Percentiles rank a stretch among this genome's conserved stretches.
Conservation (phyloP, 352 stramenopile species). For the Lagenidium giganteum region DNA sequence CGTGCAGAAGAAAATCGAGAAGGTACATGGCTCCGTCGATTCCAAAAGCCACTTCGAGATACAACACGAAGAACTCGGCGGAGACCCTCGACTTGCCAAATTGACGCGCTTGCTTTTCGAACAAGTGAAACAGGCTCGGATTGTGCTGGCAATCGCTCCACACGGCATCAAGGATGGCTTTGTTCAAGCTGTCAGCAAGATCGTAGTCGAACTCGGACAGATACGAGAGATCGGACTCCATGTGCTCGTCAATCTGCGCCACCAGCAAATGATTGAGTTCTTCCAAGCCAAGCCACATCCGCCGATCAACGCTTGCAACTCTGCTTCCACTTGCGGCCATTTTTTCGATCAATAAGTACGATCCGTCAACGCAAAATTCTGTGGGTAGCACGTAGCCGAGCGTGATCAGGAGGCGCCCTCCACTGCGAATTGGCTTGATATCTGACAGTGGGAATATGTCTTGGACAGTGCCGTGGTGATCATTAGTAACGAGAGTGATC, state of each 20-base stretch:
- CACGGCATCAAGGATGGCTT: slow-evolving; percentile 58
- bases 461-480: slow-evolving; percentile 49
- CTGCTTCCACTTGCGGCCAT: slow-evolving; percentile 1
- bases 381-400: slow-evolving; percentile 63
- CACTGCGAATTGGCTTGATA: slow-evolving; percentile 32
- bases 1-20: slow-evolving; percentile 69
- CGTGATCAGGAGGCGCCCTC: slow-evolving; percentile 32
- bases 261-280: slow-evolving; percentile 56
- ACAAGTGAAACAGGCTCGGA: slow-evolving; percentile 61
- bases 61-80: slow-evolving; percentile 50
- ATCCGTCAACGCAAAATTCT: slow-evolving; percentile 46
- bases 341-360: slow-evolving; percentile 41
- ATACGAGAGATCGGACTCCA: slow-evolving; percentile 12
- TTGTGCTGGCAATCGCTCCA: slow-evolving; percentile 77
- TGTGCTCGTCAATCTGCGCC: slow-evolving; percentile 31
- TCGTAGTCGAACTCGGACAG: slow-evolving; percentile 41
- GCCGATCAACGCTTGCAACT: too few species aligned
- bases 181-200: slow-evolving; percentile 48
- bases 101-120: slow-evolving; percentile 55
- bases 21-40: slow-evolving; percentile 56
- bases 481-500: slow-evolving; percentile 59
- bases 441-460: slow-evolving; percentile 38
- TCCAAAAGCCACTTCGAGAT: slow-evolving; percentile 64
- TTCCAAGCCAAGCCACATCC: slow-evolving; percentile 54
- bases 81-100: slow-evolving; percentile 50